Conservation (phyloP, 2,329 filamentous ascomycete genomes). For the Nothophoma quercina region DNA sequence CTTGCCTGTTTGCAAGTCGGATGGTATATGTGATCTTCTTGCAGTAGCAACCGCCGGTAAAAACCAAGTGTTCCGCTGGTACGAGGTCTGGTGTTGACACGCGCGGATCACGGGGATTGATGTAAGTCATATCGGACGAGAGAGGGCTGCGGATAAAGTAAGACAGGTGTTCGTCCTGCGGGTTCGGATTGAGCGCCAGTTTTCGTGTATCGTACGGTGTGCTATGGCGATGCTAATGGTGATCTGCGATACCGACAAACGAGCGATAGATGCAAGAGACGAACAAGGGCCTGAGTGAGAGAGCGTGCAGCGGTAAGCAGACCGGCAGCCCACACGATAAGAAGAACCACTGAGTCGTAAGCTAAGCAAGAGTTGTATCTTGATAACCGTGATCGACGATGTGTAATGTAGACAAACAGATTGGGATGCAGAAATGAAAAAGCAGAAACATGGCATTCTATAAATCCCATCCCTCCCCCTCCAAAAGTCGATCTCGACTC, state of each 20-base stretch:
- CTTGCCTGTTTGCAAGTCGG: conserved; percentile 52
- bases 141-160: neutral
- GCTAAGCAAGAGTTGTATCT: neutral
- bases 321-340: neutral
- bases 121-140: conserved; percentile 10
- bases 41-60: conserved; percentile 59
- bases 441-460: neutral
- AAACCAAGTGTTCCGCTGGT: conserved; percentile 15
- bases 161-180: neutral
- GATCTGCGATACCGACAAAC: no score
- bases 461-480: neutral
- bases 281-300: neutral
- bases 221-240: no score
- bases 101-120: conserved; percentile 5
- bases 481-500: neutral
- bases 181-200: neutral
- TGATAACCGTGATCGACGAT: neutral
- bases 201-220: no score
- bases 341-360: neutral
- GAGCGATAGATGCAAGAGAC: no score
- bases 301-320: neutral
- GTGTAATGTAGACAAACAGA: no score
- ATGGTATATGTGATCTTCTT: conserved; percentile 57
- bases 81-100: neutral
- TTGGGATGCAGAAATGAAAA: neutral